Evolutionary conservation across 164 flowering plant genomes (phyloP).

Genomic region (Piper longum): DNA sequence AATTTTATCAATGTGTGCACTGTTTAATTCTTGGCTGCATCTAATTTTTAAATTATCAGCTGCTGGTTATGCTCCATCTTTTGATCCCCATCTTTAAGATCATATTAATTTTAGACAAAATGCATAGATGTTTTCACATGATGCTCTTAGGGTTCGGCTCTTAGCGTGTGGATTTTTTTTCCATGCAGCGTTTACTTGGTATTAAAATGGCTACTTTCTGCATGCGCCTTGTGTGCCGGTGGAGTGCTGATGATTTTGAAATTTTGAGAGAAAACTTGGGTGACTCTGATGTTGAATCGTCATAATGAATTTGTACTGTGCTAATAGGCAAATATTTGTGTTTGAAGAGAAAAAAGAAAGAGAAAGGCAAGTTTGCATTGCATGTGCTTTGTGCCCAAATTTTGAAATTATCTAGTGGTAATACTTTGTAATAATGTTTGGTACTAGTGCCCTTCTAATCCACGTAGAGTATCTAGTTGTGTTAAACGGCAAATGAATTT

Average conservation of each 20-base stretch:
- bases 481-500: too few relatives aligned
- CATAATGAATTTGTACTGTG: constrained; percentile 11
- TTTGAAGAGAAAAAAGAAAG: too few relatives aligned
- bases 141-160: too few relatives aligned
- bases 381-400: too few relatives aligned
- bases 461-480: too few relatives aligned
- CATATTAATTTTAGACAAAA: too few relatives aligned
- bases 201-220: constrained; percentile 76
- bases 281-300: constrained; percentile 57
- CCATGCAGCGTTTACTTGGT: constrained; percentile 63
- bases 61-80: background rate
- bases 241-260: constrained; percentile 75
- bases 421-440: too few relatives aligned
- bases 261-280: constrained; percentile 47
- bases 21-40: background rate
- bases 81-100: background rate
- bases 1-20: background rate
- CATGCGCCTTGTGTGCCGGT: constrained; percentile 61
- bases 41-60: background rate
- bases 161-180: background rate
- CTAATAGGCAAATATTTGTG: background rate
- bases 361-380: too few relatives aligned
- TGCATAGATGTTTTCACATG: too few relatives aligned
- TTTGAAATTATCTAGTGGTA: too few relatives aligned
- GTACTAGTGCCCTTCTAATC: too few relatives aligned